Base-by-base conservation (phyloP, 805 yeast genomes). In the Cyberlindnera mississippiensis region DNA sequence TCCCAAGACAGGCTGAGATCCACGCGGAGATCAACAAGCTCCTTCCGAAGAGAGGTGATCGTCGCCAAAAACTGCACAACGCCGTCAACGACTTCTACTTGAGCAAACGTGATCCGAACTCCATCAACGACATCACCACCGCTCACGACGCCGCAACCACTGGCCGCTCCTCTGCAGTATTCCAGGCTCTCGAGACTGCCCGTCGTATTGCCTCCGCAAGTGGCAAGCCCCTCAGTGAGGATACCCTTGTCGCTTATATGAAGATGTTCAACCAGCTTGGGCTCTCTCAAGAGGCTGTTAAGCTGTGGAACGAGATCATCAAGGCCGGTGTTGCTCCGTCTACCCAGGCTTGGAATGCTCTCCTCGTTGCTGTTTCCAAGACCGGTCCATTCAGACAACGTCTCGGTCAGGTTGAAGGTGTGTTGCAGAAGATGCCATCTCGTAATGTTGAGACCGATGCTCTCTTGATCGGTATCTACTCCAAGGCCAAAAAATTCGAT, bases 321-420 rank as follows among this genome's bases (percentile, higher is more conserved):
- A 46, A 57, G 10, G 51, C 57, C 6, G 72, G 71, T 16, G 54
- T 68, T 14, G 46, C 46, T 2, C 78, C 78, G n/a, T 59, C 71
- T 4, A 50, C 69, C n/a, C 50, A 59, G 1, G 59, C 78, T 2
- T 85, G 88, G 88, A 79, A 80, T 39, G 68, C 74, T 38, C 67
- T 82, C 22, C 61, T 85, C 38, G 64, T 71, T 38, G 68, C 82
- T 1, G 69, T 72, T 3, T 56, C 70, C 46, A 28, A 56, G 51
- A 33, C 39, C 37, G 49, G 63, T 29, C 12, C 55, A 52, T 3
- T 50, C 52, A 6, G 44, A 51, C 28, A 61, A 51, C 42, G 56
- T 60, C 26, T 61, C 50, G 66, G 56, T 30, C 56, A 70, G 54
- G 56, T 76, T 48, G 72, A 64, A 45, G 59, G 64, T 31, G 56